Evolutionary conservation across 2,329 filamentous ascomycete species (phyloP).

Genomic region (Arachnopeziza araneosa): DNA sequence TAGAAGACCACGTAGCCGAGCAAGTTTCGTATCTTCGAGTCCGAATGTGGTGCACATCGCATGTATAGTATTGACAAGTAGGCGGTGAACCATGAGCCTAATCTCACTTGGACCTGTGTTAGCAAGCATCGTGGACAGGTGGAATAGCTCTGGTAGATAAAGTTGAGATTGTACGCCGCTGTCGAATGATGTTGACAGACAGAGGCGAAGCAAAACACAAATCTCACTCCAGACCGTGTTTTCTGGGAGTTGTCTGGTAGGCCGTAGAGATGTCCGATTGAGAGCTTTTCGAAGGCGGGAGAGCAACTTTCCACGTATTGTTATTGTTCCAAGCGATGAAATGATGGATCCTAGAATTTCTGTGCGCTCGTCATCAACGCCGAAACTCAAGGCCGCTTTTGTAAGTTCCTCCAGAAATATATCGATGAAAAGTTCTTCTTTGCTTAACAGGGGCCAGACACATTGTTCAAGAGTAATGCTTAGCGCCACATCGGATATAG

Average conservation of each 20-base stretch:
- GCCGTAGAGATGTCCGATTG: conserved; percentile 60
- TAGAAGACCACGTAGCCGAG: conserved; percentile 45
- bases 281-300: conserved; percentile 61
- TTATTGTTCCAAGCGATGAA: conserved; percentile 58
- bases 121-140: conserved; percentile 64
- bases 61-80: conserved; percentile 63
- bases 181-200: conserved; percentile 61
- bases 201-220: conserved; percentile 61
- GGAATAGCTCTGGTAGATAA: conserved; percentile 64
- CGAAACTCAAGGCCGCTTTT: conserved; percentile 55
- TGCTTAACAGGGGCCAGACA: conserved; percentile 59
- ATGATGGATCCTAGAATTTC: conserved; percentile 59
- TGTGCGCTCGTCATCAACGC: conserved; percentile 51
- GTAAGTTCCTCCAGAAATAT: conserved; percentile 63
- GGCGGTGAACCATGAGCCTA: conserved; percentile 53
- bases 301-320: conserved; percentile 59
- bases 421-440: conserved; percentile 60
- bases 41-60: conserved; percentile 61
- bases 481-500: conserved; percentile 54
- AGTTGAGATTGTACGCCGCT: conserved; percentile 62
- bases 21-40: conserved; percentile 49
- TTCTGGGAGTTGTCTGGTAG: conserved; percentile 60
- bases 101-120: conserved; percentile 57
- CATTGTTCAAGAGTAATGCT: conserved; percentile 57
- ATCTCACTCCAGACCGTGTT: conserved; percentile 67